Conservation (phyloP, 345 rosid species). For the Hibiscus mutabilis region DNA sequence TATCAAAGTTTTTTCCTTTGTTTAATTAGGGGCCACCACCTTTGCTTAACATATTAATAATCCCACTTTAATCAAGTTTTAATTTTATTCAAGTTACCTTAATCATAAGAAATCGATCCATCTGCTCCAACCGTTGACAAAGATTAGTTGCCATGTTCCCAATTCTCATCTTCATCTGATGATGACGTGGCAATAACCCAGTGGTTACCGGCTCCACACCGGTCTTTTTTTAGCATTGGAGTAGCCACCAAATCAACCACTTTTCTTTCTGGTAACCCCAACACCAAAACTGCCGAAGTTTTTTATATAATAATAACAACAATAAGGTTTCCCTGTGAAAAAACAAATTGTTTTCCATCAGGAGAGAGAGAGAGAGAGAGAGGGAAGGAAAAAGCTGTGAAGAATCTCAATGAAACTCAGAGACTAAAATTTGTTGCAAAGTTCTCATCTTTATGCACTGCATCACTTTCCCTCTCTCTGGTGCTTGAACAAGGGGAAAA, state of each 20-base stretch:
- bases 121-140: background rate
- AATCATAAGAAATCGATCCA: background rate
- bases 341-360: background rate
- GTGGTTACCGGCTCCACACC: constrained; percentile 15
- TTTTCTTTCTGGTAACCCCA: constrained; percentile 20
- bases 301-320: background rate
- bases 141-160: background rate
- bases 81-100: background rate
- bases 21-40: background rate
- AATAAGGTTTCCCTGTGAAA: background rate
- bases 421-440: background rate
- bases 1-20: no score
- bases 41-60: constrained; percentile 23
- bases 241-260: constrained; percentile 44
- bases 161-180: background rate
- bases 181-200: constrained; percentile 18
- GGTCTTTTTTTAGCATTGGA: constrained; percentile 20
- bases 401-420: constrained; percentile 21
- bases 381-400: background rate
- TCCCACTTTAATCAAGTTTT: background rate
- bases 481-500: constrained; percentile 7
- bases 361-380: constrained; percentile 7
- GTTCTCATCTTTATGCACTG: constrained; percentile 12
- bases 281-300: constrained; percentile 17
- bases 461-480: constrained; percentile 5